Evolutionary conservation across 1,284 basidiomycete genomes (phyloP), one percentile per base, ranked within the genome.

Genomic region (Cronartium quercuum): DNA sequence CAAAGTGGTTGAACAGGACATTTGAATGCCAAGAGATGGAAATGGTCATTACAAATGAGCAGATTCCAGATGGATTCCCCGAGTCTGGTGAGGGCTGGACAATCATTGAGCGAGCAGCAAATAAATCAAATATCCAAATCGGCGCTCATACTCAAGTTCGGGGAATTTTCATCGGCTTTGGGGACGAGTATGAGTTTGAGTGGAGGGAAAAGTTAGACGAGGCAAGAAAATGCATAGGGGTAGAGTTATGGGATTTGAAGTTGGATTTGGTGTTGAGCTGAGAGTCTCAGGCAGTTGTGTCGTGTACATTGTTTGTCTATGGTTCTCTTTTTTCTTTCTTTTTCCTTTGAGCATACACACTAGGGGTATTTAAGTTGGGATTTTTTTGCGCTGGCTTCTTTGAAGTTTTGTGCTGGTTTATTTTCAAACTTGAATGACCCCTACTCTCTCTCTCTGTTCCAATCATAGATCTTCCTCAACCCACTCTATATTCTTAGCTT

Each of bases 161-260:
- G 29, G 51, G 51, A 21, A 29, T 57, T 21, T 57, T 21, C 29
- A 57, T 57, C n/a, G 51, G 51, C 21, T 57, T 57, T 57, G 51
- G 51, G 21, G 51, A 57, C 29, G 51, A 57, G 21, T 57, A 57
- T 57, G 51, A 57, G 29, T 57, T 57, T 24, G 51, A 57, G n/a
- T 57, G 51, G 51, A 24, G 51, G 15, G 51, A 57, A 15, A 57
- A 57, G n/a, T 9, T 57, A 21, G n/a, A 12, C 10, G n/a, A 21
- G 6, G 51, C 21, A 21, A 1, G 5, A 21, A 57, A 57, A 18
- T 15, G 47, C 18, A 51, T 6, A 1, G 51, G n/a, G 51, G 21
- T 57, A 21, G 51, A 57, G 29, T 57, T 57, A 57, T 57, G 51
- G 51, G 51, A 57, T 57, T 57, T 57, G 51, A 57, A 57, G n/a